Evolutionary conservation across 345 rosid genomes (phyloP), one percentile per base, ranked within the genome.

Genomic region (Aethionema arabicum): DNA sequence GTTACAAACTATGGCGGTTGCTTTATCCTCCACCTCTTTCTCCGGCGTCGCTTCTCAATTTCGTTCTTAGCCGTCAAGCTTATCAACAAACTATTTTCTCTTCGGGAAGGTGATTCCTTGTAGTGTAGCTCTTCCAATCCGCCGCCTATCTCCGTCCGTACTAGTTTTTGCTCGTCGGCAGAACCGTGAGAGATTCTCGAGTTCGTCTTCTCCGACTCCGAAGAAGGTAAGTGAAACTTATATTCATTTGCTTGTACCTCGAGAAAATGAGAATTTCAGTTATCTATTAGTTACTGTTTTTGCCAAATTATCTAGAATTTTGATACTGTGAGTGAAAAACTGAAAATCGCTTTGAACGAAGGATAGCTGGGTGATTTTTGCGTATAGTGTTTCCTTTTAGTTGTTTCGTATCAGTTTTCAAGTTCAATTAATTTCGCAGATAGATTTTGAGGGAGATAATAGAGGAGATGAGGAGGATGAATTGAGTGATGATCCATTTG

Each of bases 401-500:
- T 40, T 38, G 33, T 27, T 33, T 42, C 2, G 53, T 37, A 27
- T 45, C 55, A 44, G 35, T 11, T 35, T 54, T 39, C 3, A 32
- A 3, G 32, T 69, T 53, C 44, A 32, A 32, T 21, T 4, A 8
- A 21, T 39, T 41, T 59, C 31, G 46, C 68, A 73, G 85, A 78
- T 71, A 45, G 40, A 11, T 52, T 51, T 76, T 11, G 47, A 49
- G 13, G 38, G 10, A 42, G 53, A 40, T 52, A 67, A 42, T 7
- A 67, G 42, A 14, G 60, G 51, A 50, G 75, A 77, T 55, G 80
- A 72, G 49, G 84, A 70, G 42, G 85, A 70, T 16, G 82, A 76
- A 38, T 39, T 60, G 54, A 83, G 70, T 57, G 88, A 74, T n/a
- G 90, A 93, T 81, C 93, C 97, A 6, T 80, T 93, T 53, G 96